Percentiles rank a stretch among this genome's conserved stretches.
Conservation (phyloP, 2,329 filamentous ascomycete species). For the Hypoxylon sp. region DNA sequence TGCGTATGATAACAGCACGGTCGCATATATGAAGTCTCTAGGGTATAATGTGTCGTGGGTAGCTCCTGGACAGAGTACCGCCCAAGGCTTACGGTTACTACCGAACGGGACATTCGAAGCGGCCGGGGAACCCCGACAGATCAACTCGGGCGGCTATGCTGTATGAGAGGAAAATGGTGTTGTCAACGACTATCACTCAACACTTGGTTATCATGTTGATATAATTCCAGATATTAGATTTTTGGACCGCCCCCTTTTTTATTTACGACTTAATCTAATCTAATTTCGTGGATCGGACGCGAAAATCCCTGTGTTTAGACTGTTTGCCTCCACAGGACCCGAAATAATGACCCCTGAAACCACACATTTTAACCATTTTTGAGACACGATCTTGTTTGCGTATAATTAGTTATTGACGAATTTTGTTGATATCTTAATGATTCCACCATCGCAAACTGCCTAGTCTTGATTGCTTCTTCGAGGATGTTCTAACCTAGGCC, state of each 20-base stretch:
- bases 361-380: background rate
- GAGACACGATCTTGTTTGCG: background rate
- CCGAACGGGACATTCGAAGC: conserved; percentile 81
- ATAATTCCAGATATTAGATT: background rate
- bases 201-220: background rate
- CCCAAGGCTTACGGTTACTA: conserved; percentile 78
- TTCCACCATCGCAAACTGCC: background rate
- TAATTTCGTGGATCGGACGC: background rate
- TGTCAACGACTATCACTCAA: background rate
- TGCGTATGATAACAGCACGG: conserved; percentile 77
- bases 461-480: background rate
- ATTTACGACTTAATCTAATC: background rate
- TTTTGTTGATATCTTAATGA: background rate
- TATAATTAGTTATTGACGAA: background rate
- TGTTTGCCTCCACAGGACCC: background rate
- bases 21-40: conserved; percentile 73
- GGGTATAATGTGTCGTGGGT: conserved; percentile 85
- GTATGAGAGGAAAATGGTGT: conserved; percentile 53
- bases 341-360: background rate
- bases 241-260: background rate
- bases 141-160: conserved; percentile 77
- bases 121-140: conserved; percentile 85
- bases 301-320: background rate
- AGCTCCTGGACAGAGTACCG: conserved; percentile 74
- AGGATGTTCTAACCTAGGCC: background rate